Evolutionary conservation across 2,329 filamentous ascomycete species (phyloP).

Genomic region (Colletotrichum lini): DNA sequence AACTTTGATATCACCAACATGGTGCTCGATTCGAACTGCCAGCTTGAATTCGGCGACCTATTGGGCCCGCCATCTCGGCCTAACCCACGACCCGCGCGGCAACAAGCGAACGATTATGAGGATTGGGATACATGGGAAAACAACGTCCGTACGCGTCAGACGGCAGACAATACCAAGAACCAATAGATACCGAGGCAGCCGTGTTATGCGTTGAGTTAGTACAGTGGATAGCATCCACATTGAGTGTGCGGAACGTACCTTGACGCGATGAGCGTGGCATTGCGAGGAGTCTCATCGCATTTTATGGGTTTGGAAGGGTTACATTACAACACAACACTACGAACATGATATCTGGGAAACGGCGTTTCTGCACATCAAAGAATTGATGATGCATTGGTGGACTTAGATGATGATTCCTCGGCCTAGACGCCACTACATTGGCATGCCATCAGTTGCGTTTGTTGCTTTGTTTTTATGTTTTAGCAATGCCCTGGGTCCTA

Average conservation of each 20-base stretch:
- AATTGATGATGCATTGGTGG: conserved; percentile 8
- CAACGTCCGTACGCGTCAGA: conserved; percentile 27
- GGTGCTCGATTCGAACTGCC: conserved; percentile 29
- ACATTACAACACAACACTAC: conserved; percentile 3
- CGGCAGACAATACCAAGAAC: conserved; percentile 21
- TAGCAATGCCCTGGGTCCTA: not conserved
- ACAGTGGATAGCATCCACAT: not conserved
- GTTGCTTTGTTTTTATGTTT: not conserved
- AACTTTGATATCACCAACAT: conserved; percentile 38
- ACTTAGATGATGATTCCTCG: not conserved
- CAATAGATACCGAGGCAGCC: conserved; percentile 18
- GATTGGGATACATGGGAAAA: conserved; percentile 37
- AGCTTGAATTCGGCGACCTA: conserved; percentile 37
- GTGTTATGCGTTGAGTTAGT: not conserved
- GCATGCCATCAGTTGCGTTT: not conserved
- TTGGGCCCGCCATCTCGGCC: conserved; percentile 32
- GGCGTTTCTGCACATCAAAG: conserved; percentile 22
- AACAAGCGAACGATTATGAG: conserved; percentile 25
- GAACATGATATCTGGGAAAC: conserved; percentile 4
- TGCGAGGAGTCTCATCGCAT: conserved; percentile 7
- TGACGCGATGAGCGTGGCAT: not conserved
- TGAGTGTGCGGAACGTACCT: not conserved
- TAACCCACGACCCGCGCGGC: conserved; percentile 17
- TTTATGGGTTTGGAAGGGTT: not conserved
- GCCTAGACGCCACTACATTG: not conserved